These are phyloP conservation scores for Diaporthe sp. DNA, from an alignment of 2,329 filamentous ascomycete genomes.

Conservation along the genomic window DNA sequence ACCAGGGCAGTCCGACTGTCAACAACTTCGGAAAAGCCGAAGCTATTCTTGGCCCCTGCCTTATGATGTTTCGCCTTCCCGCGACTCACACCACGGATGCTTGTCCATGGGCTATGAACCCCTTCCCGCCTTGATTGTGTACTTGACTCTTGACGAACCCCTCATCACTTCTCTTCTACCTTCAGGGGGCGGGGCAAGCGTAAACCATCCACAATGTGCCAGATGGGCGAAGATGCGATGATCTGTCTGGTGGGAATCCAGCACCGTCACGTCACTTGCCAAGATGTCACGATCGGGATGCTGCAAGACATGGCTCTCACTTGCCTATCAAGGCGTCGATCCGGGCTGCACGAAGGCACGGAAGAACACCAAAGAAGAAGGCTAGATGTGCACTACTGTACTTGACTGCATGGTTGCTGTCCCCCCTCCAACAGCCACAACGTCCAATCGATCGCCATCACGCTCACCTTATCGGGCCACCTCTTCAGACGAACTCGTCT, in stretches of 20 bases:
- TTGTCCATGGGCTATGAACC: not conserved
- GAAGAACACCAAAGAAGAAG: slow-evolving; percentile 32
- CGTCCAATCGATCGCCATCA: slow-evolving; percentile 26
- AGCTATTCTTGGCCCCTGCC: slow-evolving; percentile 25
- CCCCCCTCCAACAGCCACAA: slow-evolving; percentile 5
- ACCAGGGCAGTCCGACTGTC: not conserved
- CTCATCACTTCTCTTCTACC: not conserved
- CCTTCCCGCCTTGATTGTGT: not conserved
- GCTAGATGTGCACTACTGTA: not conserved
- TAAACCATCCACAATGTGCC: slow-evolving; percentile 14
- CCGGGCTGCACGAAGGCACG: slow-evolving; percentile 9
- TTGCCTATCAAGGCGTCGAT: slow-evolving; percentile 26
- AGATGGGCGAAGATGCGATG: not conserved
- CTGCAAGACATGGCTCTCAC: not conserved
- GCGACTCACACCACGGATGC: slow-evolving; percentile 23
- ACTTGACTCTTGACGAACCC: slow-evolving; percentile 7
- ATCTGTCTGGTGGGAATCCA: slow-evolving; percentile 12
- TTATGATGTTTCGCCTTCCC: slow-evolving; percentile 20
- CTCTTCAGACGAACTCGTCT: slow-evolving; percentile 30
- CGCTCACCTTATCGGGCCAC: slow-evolving; percentile 29
- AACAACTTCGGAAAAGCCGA: slow-evolving; percentile 20
- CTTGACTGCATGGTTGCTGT: slow-evolving; percentile 9
- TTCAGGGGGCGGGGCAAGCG: slow-evolving; percentile 6
- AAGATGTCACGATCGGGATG: slow-evolving; percentile 19
- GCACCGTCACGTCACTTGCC: not conserved